Evolutionary conservation across 1,284 basidiomycete species (phyloP).

Genomic region (Naganishia albida): DNA sequence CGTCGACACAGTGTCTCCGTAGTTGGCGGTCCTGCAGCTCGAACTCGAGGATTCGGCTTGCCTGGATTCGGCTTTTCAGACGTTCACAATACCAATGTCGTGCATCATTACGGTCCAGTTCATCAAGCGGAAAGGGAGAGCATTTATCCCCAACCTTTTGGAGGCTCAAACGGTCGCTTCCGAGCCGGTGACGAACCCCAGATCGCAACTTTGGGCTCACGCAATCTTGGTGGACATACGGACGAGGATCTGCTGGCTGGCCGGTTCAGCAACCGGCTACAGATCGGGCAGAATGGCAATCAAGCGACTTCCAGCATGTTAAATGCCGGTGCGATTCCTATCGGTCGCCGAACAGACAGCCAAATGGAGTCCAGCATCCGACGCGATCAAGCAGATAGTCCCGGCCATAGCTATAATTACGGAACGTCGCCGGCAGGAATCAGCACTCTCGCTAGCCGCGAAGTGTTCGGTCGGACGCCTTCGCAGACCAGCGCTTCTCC

Average conservation of each 20-base stretch:
- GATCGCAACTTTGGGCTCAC: slow-evolving; percentile 11
- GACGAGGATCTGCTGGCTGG: slow-evolving; percentile 75
- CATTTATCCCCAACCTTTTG: slow-evolving; percentile 37
- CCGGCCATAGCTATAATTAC: slow-evolving; percentile 12
- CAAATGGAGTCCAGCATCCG: not conserved
- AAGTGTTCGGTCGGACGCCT: slow-evolving; percentile 3
- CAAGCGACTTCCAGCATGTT: slow-evolving; percentile 43
- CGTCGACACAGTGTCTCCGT: slow-evolving; percentile 82
- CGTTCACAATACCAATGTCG: slow-evolving; percentile 62
- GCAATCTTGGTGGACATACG: slow-evolving; percentile 56
- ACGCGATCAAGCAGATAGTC: slow-evolving; percentile 6
- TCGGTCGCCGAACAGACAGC: slow-evolving; percentile 27
- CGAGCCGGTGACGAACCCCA: slow-evolving; percentile 39
- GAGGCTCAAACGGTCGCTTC: slow-evolving; percentile 40
- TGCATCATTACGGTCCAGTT: slow-evolving; percentile 53
- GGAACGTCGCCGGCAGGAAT: slow-evolving; percentile 18
- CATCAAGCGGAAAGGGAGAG: slow-evolving; percentile 31
- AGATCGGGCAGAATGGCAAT: slow-evolving; percentile 57
- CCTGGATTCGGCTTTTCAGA: slow-evolving; percentile 38
- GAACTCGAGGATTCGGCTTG: slow-evolving; percentile 45
- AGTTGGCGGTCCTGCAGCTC: slow-evolving; percentile 56
- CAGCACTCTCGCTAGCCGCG: not conserved
- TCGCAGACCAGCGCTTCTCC: slow-evolving; percentile 20
- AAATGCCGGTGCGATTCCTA: slow-evolving; percentile 33
- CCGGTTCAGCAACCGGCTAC: slow-evolving; percentile 64